These are phyloP conservation scores for Heterobasidion occidentale DNA, from an alignment of 1,284 basidiomycete species.

Conservation along the genomic window DNA sequence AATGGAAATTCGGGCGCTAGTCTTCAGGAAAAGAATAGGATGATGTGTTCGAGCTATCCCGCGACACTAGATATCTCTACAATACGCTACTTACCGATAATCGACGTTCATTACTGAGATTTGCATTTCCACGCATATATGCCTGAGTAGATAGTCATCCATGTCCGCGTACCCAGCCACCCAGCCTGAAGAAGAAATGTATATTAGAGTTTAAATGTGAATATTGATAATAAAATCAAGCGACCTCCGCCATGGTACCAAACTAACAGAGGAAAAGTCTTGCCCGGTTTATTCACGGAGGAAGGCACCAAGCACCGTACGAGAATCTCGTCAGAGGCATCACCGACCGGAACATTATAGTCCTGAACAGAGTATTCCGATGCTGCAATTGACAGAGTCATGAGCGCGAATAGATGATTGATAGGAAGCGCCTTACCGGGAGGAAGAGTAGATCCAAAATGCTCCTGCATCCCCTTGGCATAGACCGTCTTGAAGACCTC, in stretches of 20 bases:
- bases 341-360: constrained; percentile 3
- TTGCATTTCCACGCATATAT: constrained; percentile 7
- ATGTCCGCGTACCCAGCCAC: constrained; percentile 9
- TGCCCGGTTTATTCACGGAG: not conserved
- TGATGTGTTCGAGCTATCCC: not conserved
- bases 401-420: too few species aligned
- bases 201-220: not conserved
- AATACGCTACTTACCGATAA: not conserved
- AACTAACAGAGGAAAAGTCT: constrained; percentile 5
- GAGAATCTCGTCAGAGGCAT: not conserved
- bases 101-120: constrained; percentile 15
- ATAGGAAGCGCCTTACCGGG: too few species aligned
- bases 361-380: constrained; percentile 2
- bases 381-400: not conserved
- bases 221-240: not conserved
- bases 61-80: not conserved
- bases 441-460: too few species aligned
- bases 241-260: constrained; percentile 11
- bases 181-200: constrained; percentile 2
- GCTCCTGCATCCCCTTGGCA: too few species aligned
- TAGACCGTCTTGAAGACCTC: too few species aligned
- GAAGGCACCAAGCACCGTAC: constrained; percentile 1
- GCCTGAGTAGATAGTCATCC: constrained; percentile 13
- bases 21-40: constrained; percentile 6
- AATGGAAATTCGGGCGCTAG: constrained; percentile 31